Base-by-base conservation (phyloP, 345 rosid species). In the Populus davidiana region DNA sequence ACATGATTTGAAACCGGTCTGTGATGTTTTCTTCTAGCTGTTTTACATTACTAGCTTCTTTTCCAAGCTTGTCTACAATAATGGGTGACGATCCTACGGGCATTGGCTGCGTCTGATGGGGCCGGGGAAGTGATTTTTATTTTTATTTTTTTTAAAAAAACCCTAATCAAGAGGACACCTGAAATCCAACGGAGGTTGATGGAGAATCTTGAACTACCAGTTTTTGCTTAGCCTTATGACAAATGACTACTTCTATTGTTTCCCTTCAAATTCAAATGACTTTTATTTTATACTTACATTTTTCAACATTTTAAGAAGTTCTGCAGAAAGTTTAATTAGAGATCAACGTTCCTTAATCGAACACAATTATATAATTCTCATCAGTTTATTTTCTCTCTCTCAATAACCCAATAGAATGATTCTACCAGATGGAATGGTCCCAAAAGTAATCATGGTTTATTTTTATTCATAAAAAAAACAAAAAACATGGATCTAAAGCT, bases 121-220 rank as follows among this genome's bases (percentile, higher is more conserved):
- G 43, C 43, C 43, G 43, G 8, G 7, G 43, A 39, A 7, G 43
- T 41, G 44, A 41, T 41, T 41, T 41, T 41, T 38, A 38, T 38
- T 38, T n/a, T n/a, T n/a, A n/a, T n/a, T n/a, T n/a, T n/a, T n/a
- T 0, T 0, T 0, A 38, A 6, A 38, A 38, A 38, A 38, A 16
- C 31, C 27, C 25, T 50, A 71, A 71, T 71, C 39, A 29, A 71
- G 39, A 71, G 39, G 74, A 52, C 64, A 71, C 74, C 74, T 50
- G 64, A 71, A 71, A 71, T 29, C 16, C 16, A 13, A 21, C 5
- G 36, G 33, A 8, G 72, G 18, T 43, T 69, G 21, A 69, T 70
- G 33, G 8, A 71, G 23, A 71, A 71, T n/a, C 35, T 52, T 52
- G 35, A 23, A 67, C 39, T 67, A 8, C 17, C 5, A 38, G 38